Evolutionary conservation across 495 filamentous ascomycete species (phyloP), one percentile per base, ranked within the genome.

Genomic region (Hypomontagnella submonticulosa): DNA sequence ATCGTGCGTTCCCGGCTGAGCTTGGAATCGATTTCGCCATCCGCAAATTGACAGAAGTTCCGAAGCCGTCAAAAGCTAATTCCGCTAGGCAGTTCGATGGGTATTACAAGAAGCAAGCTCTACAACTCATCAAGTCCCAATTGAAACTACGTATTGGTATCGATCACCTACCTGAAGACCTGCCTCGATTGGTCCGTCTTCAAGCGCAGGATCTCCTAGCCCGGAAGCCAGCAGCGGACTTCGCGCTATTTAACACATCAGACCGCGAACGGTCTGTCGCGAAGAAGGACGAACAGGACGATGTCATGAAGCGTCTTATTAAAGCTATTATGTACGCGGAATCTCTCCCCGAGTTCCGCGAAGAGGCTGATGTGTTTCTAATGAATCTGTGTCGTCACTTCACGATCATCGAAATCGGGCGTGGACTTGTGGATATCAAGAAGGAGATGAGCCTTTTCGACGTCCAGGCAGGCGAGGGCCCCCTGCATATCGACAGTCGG

Each of bases 91-190:
- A 90, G 55, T 89, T 88, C 8, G 94, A 98, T 68, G 73, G 77
- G 6, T 94, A 90, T 69, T 96, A 98, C 79, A 98, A 98, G 76
- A 89, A 92, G 70, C 93, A 98, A 72, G 93, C 96, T 0, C 86
- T 97, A 55, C 86, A 91, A 43, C 81, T 98, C 53, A 86, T 99
- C 48, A 90, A 88, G 53, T 84, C 92, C 2, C 92, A 97, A 65
- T 76, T 96, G 34, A 99, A 97, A 74, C 83, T 98, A 20, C 85
- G 92, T 46, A 89, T 99, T 55, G 95, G 96, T 7, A 85, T 87
- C 63, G 94, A 98, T 71, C 90, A 81, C 61, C 77, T 98, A 6
- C 94, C 94, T 0, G 95, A 98, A 30, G 94, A 98, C 64, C 86
- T 97, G 63, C 85, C 90, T 10, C 87, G 89, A 27, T 77, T 94